Conservation (phyloP, 176 grass and related monocot genomes). For the Juncus effusus region DNA sequence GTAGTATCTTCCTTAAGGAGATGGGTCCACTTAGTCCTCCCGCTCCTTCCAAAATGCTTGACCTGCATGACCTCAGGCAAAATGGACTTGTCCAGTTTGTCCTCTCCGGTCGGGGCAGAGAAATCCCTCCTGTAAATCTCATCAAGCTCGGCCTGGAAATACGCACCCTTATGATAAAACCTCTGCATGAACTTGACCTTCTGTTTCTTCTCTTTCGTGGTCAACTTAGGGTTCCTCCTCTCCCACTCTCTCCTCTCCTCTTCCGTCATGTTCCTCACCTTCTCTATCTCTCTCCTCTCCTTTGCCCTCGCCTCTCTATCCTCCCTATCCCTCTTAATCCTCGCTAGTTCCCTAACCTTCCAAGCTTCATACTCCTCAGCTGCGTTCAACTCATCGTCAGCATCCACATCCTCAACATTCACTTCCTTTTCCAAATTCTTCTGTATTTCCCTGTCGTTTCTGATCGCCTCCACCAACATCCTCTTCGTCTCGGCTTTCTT, state of each 20-base stretch:
- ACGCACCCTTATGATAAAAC: slow-evolving; percentile 93
- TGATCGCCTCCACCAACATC: slow-evolving; percentile 89
- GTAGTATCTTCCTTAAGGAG: slow-evolving; percentile 95
- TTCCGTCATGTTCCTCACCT: slow-evolving; percentile 94
- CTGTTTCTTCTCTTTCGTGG: slow-evolving; percentile 34
- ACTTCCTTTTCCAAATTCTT: slow-evolving; percentile 75
- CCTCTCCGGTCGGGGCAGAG: slow-evolving; percentile 83
- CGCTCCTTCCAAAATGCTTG: slow-evolving; percentile 92
- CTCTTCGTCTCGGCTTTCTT: slow-evolving; percentile 64
- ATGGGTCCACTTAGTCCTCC: slow-evolving; percentile 98
- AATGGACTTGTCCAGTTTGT: slow-evolving; percentile 96
- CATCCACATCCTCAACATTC: slow-evolving; percentile 68
- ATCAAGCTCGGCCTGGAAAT: slow-evolving; percentile 73
- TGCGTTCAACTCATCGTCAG: slow-evolving; percentile 88
- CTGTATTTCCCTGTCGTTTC: slow-evolving; percentile 65
- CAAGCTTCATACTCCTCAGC: slow-evolving; percentile 93
- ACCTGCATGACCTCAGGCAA: slow-evolving; percentile 99
- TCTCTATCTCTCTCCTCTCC: slow-evolving; percentile 98
- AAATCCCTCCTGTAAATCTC: slow-evolving; percentile 78
- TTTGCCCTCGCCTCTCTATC: slow-evolving; percentile 84
- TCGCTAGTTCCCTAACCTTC: slow-evolving; percentile 86
- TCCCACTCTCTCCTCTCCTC: slow-evolving; percentile 89
- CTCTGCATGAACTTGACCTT: slow-evolving; percentile 98
- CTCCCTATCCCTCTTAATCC: slow-evolving; percentile 96
- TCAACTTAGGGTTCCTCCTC: slow-evolving; percentile 53